Evolutionary conservation across 2,329 filamentous ascomycete species (phyloP), one percentile per base, ranked within the genome.

Genomic region (Fusarium pininemorale): DNA sequence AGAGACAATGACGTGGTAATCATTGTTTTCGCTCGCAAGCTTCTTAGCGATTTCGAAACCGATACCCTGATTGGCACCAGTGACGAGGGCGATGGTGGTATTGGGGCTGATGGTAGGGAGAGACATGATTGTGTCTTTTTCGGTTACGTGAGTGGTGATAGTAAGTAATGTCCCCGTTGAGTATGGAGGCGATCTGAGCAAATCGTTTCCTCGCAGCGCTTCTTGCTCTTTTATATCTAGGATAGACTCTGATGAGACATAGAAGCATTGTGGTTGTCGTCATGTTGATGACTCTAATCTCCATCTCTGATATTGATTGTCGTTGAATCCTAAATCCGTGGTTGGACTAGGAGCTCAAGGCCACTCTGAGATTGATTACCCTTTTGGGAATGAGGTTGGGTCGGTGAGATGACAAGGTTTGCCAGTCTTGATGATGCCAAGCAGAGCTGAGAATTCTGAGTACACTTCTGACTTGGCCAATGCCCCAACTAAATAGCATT

Each of bases 281-380:
- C 53, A 53, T 63, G 12, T 45, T n/a, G 32, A 50, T 28, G 16
- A 18, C 15, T 26, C 15, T 48, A 41, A 24, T 53, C 50, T 32
- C 42, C 51, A 63, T 64, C 58, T 71, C 66, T 63, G 63, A 42
- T 13, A 57, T 58, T 41, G 44, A 24, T 30, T 30, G 50, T 26
- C 18, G 30, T 42, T 62, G 58, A 35, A 41, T 65, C 70, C 58
- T 65, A 69, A 74, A 63, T 72, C 67, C 73, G 50, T 58, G 66
- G 57, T 61, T 72, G 59, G 62, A 60, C 63, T 16, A 66, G 58
- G 73, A 61, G 47, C 22, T 65, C 16, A 26, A 69, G 61, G 39
- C 63, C 58, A 71, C 48, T 72, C 51, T 63, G 44, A 75, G 66
- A 74, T 69, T 72, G 66, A 51, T 66, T 75, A 45, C 64, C 73